phyloP scores from a whole-genome alignment of 495 filamentous ascomycete species.

The Polyplosphaeria fusca region DNA sequence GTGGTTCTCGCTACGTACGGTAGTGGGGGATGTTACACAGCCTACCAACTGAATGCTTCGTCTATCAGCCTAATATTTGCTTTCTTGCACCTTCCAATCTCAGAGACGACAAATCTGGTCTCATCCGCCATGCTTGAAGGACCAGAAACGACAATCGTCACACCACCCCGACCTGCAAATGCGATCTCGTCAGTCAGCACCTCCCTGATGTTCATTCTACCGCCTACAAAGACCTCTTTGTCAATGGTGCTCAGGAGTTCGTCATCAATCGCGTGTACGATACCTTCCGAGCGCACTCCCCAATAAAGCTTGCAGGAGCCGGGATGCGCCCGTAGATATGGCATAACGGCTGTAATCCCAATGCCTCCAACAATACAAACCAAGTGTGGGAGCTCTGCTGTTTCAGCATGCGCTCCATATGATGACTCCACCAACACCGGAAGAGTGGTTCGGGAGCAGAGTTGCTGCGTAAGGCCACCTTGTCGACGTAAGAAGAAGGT shows the following conservation, averaged over 20 bases:
- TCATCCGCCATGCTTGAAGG: constrained; percentile 27
- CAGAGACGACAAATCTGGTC: neutral
- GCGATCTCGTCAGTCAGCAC: constrained; percentile 35
- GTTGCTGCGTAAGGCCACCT: neutral
- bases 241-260: constrained; percentile 26
- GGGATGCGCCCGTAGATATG: constrained; percentile 25
- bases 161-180: constrained; percentile 27
- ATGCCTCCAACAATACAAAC: constrained; percentile 41
- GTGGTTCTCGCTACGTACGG: too few relatives aligned
- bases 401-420: neutral
- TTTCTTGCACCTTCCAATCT: neutral
- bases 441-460: constrained; percentile 12
- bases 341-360: constrained; percentile 43
- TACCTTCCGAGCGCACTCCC: constrained; percentile 23
- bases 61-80: constrained; percentile 5
- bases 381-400: neutral
- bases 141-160: constrained; percentile 43
- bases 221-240: constrained; percentile 40
- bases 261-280: constrained; percentile 30
- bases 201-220: constrained; percentile 34
- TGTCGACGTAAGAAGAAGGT: constrained; percentile 3
- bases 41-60: constrained; percentile 3
- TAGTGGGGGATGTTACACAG: too few relatives aligned
- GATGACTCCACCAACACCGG: constrained; percentile 2
- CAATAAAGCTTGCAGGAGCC: constrained; percentile 37